A percentile compares a stretch with the other conserved stretches of the same genome.
Conservation (phyloP, 257 asterid species). For the Vinca minor region DNA sequence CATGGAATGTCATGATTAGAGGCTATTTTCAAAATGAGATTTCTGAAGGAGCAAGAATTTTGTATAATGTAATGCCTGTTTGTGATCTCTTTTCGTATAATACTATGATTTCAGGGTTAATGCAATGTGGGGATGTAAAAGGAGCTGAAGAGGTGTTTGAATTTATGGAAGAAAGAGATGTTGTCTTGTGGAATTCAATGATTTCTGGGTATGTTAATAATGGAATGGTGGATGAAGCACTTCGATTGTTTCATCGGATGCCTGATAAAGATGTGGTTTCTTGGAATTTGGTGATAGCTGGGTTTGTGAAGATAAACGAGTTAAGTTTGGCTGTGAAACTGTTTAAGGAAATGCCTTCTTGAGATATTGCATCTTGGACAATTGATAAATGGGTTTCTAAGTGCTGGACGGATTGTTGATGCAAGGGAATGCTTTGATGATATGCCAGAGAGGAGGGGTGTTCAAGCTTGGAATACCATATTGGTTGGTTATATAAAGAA, state of each 20-base stretch:
- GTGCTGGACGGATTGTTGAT: slow-evolving; percentile 32
- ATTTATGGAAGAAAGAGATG: slow-evolving; percentile 38
- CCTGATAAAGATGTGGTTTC: slow-evolving; percentile 52
- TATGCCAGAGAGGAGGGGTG: slow-evolving; percentile 48
- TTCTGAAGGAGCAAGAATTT: slow-evolving; percentile 22
- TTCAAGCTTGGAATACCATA: slow-evolving; percentile 54
- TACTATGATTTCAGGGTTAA: slow-evolving; percentile 46
- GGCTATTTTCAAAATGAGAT: slow-evolving; percentile 52
- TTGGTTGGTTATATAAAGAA: slow-evolving; percentile 38
- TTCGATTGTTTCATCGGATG: slow-evolving; percentile 29
- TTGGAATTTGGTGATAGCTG: slow-evolving; percentile 52
- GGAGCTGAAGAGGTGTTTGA: slow-evolving; percentile 51
- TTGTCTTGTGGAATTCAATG: slow-evolving; percentile 56
- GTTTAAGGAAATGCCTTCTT: slow-evolving; percentile 30
- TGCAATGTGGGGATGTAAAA: slow-evolving; percentile 45
- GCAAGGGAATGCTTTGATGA: slow-evolving; percentile 43
- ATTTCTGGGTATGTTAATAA: slow-evolving; percentile 53
- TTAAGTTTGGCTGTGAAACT: slow-evolving; percentile 40
- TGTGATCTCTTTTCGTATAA: slow-evolving; percentile 54
- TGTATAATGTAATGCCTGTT: slow-evolving; percentile 42
- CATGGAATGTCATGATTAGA: slow-evolving; percentile 56
- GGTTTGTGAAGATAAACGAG: slow-evolving; percentile 36
- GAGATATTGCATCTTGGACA: slow-evolving; percentile 57
- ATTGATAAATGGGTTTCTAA: slow-evolving; percentile 51
- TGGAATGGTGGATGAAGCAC: slow-evolving; percentile 37